Conservation (phyloP, 805 yeast species). For the Ogataea wickerhamii region DNA sequence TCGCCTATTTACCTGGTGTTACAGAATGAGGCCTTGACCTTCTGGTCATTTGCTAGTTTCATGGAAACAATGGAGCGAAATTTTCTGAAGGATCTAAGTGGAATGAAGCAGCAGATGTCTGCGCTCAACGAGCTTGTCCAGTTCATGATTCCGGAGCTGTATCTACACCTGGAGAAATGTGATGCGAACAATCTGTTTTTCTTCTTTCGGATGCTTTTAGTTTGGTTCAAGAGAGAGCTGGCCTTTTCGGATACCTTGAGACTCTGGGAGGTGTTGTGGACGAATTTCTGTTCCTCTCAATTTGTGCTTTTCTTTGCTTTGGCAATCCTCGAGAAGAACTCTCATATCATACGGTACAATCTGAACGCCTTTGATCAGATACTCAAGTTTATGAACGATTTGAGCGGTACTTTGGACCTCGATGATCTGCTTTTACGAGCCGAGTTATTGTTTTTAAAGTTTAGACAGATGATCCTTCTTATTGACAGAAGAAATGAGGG, state of each 20-base stretch:
- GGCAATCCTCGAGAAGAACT: constrained; percentile 85
- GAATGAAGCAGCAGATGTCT: constrained; percentile 86
- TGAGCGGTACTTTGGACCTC: constrained; percentile 70
- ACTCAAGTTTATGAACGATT: constrained; percentile 86
- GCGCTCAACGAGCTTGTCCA: constrained; percentile 83
- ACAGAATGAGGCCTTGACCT: constrained; percentile 73
- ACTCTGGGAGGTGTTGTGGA: constrained; percentile 93
- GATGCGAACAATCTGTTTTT: constrained; percentile 89
- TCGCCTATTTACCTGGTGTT: constrained; percentile 72
- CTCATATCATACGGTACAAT: constrained; percentile 70
- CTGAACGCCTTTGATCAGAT: constrained; percentile 84
- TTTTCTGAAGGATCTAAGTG: constrained; percentile 86
- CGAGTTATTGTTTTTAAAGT: constrained; percentile 77
- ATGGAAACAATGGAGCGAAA: constrained; percentile 97
- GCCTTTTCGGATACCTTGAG: constrained; percentile 69
- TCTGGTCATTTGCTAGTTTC: constrained; percentile 83
- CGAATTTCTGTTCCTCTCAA: constrained; percentile 82
- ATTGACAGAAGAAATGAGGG: constrained; percentile 51
- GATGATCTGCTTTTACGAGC: constrained; percentile 78
- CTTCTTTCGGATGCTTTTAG: constrained; percentile 90
- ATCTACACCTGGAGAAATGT: constrained; percentile 77
- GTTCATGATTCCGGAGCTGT: constrained; percentile 82
- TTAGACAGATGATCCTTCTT: constrained; percentile 73
- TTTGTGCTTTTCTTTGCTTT: constrained; percentile 84
- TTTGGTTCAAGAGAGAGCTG: constrained; percentile 93